Evolutionary conservation across 1,139 yeast species (phyloP).

Genomic region (Debaryomycetaceae sp.): DNA sequence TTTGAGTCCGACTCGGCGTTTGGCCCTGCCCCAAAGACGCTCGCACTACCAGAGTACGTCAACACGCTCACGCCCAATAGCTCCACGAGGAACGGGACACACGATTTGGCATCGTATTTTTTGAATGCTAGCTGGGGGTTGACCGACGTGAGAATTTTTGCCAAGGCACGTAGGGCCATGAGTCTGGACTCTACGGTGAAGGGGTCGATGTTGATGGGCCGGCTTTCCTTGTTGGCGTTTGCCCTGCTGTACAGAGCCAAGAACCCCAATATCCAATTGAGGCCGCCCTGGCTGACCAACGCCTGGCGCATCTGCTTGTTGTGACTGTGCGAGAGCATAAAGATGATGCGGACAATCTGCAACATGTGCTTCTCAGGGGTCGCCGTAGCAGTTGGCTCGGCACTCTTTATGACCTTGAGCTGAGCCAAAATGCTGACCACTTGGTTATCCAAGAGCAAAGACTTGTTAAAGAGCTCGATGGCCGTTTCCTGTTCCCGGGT

Average conservation of each 20-base stretch:
- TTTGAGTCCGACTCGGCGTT: background rate
- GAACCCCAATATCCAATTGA: constrained; percentile 26
- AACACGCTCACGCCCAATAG: constrained; percentile 25
- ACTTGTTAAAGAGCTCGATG: constrained; percentile 21
- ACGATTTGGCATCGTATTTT: constrained; percentile 26
- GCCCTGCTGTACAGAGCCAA: constrained; percentile 23
- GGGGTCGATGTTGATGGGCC: constrained; percentile 9
- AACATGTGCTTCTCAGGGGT: constrained; percentile 1
- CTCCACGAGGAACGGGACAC: constrained; percentile 40
- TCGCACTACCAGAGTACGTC: constrained; percentile 9
- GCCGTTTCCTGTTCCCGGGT: constrained; percentile 12
- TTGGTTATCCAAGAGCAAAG: constrained; percentile 16
- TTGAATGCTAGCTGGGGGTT: constrained; percentile 30
- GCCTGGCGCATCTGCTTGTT: constrained; percentile 18
- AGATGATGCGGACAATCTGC: constrained; percentile 14
- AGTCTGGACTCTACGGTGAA: constrained; percentile 13
- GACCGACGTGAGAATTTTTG: constrained; percentile 33
- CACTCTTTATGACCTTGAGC: constrained; percentile 11
- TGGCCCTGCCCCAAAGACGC: background rate
- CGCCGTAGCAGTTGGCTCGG: no score
- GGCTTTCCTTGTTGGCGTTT: constrained; percentile 8
- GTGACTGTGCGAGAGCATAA: constrained; percentile 17
- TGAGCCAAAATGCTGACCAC: constrained; percentile 16
- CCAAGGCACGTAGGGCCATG: constrained; percentile 24
- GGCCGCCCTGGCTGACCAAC: constrained; percentile 36